Base-by-base conservation (phyloP, 129 eudicot genomes). In the Artemisia tridentata region DNA sequence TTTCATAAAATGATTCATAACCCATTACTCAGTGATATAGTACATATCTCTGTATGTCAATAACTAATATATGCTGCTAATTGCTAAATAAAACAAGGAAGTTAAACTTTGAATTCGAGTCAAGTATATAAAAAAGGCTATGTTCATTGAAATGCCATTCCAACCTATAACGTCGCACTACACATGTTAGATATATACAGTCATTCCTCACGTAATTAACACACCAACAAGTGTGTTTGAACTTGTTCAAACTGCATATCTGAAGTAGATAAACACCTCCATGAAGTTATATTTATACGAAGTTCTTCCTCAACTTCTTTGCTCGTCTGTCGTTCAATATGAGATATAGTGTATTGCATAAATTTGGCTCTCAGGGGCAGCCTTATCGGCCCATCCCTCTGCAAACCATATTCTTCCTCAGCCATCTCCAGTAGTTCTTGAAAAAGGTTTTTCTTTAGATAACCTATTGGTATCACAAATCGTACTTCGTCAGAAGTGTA, bases 401-500 rank as follows among this genome's bases (percentile, higher is more conserved):
- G 80, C 20, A 78, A 12, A 19, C 81, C 81, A 27, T 64, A 75
- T 65, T 75, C 87, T 29, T 83, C 87, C 77, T 75, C 79, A 17
- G 84, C 72, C 79, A 83, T 46, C 43, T 67, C 70, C 29, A 80
- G 20, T 9, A 76, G 77, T 63, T 68, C 84, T 63, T 60, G 50
- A 23, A 79, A 70, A 15, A 79, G 16, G 16, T 75, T 29, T 3
- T 59, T 80, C 3, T 80, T 65, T 12, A 83, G 77, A 21, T 73
- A 73, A 43, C 15, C 47, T 25, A 73, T 13, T 5, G 77, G 76
- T 20, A 72, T 31, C 34, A 46, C 68, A 34, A 66, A 77, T 8
- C 82, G 73, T 41, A 29, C 76, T 5, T 17, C 45, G 56, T 83
- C 84, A 31, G 62, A 46, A 0, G 84, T 52, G 76, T 79, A 75